A percentile compares a stretch with the other conserved stretches of the same genome.
These are phyloP conservation scores for Capronia coronata DNA, from an alignment of 2,329 filamentous ascomycete species.

Conservation along the genomic window DNA sequence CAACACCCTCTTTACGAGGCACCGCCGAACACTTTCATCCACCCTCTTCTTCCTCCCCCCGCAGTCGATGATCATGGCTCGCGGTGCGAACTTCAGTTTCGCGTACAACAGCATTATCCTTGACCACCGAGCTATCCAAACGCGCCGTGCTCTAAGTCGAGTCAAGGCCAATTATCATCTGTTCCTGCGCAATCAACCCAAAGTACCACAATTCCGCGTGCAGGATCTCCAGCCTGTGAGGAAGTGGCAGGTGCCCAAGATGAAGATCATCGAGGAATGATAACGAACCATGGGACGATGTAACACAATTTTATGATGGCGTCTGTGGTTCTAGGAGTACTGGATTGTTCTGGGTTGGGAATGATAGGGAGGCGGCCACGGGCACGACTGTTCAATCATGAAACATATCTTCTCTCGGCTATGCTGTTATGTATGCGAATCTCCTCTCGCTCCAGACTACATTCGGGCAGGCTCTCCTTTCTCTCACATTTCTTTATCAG, in stretches of 20 bases:
- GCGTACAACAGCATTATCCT: constrained; percentile 26
- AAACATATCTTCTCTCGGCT: constrained; percentile 4
- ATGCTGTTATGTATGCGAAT: constrained; percentile 8
- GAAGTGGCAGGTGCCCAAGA: constrained; percentile 24
- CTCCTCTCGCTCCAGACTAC: constrained; percentile 1
- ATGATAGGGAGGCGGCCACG: no score
- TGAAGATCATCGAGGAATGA: constrained; percentile 19
- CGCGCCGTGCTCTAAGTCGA: constrained; percentile 21
- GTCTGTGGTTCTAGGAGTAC: not conserved
- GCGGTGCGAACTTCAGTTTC: constrained; percentile 20
- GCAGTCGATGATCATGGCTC: constrained; percentile 12
- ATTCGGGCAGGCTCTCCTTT: not conserved
- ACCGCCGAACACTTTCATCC: not conserved
- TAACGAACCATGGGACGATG: not conserved
- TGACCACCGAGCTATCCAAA: constrained; percentile 25
- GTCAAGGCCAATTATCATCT: constrained; percentile 27
- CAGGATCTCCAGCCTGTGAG: constrained; percentile 15
- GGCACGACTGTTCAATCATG: not conserved
- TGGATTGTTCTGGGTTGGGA: no score
- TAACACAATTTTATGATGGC: not conserved
- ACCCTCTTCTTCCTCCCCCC: not conserved
- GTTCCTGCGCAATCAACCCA: constrained; percentile 27
- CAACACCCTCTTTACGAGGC: not conserved
- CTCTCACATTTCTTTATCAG: no score
- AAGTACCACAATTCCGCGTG: constrained; percentile 16